Evolutionary conservation across 1,284 basidiomycete genomes (phyloP), one percentile per base, ranked within the genome.

Genomic region (Tilletiopsis washingtonensis): DNA sequence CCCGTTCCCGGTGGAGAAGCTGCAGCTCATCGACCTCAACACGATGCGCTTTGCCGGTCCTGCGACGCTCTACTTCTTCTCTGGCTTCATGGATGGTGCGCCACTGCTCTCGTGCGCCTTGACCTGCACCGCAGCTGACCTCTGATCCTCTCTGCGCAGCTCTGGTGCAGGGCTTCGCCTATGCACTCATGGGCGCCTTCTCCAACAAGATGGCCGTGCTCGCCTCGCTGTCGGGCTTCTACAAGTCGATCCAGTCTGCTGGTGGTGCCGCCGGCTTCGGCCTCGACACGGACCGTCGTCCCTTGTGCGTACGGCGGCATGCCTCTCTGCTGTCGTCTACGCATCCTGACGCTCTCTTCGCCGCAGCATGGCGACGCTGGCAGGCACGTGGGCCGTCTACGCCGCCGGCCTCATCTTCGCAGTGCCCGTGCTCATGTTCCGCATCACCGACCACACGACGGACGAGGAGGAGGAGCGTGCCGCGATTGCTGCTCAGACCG

Each of bases 201-300:
- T 61, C 60, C 36, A 67, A 69, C 52, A 64, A 69, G 41, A 53
- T 67, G 1, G 52, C 53, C 47, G 66, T 67, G 49, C 57, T 69
- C 2, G 66, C 61, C 7, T 56, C 56, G 25, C 45, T 69, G 20
- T 62, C 66, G n/a, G 66, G 66, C 1, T 57, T 65, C 45, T 63
- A 63, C 56, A 65, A 65, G 43, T 59, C 53, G 44, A 54, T 69
- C 32, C 66, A 69, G 47, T 63, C 60, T 4, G 66, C 64, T 0
- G 66, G 66, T 32, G 58, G 57, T 4, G 64, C 53, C 1, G 59
- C 54, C 12, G 66, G 62, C 1, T 69, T 57, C 27, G 59, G 54
- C 4, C 54, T 67, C 50, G 66, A 69, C 50, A 43, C 44, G n/a
- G 47, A 56, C 46, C 42, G 51, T 43, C 48, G 52, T 17, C 55